Evolutionary conservation across 805 yeast species (phyloP), one percentile per base, ranked within the genome.

Genomic region (Saccharomycopsis capsularis): DNA sequence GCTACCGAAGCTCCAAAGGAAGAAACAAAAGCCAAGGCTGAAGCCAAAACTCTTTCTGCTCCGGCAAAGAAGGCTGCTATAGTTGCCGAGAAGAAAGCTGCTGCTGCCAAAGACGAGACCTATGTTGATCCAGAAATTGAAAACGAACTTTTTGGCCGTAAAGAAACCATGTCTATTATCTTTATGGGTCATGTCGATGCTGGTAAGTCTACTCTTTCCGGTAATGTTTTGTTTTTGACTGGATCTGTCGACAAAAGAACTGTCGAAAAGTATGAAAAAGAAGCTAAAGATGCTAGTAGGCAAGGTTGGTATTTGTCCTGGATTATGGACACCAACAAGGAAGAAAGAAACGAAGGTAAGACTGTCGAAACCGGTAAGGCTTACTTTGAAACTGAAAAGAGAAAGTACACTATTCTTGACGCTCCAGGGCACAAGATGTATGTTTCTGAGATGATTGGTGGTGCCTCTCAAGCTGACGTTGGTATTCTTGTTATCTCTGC

Each of bases 401-500:
- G 99, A 73, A 83, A 98, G 69, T 93, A 93, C 74, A 91, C 99
- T 40, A 89, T 93, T 59, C 79, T 93, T 66, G 99, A 93, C 68
- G 99, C 99, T 6, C 99, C 99, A 57, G 99, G 99, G 46, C 99
- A 93, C 75, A 93, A 93, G 73, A 85, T 93, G 88, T 93, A 93
- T 65, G 97, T 93, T 55, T 88, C 97, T 48, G 95, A 89, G 68
- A 93, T 93, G 99, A 93, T 93, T 74, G 98, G 98, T 61, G 99
- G 99, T 68, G 99, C 99, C 18, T 90, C 98, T 41, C 99, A 93
- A 73, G 99, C 99, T 32, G 99, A 93, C 71, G 93, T 91, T 51
- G 99, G 99, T 71, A 80, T 93, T 57, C 77, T 93, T 62, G 99
- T 93, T 44, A 93, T 93, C 59, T 86, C 96, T 55, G 98, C 98